Base-by-base conservation (phyloP, 2,329 filamentous ascomycete species). In the Colletotrichum coccodes region DNA sequence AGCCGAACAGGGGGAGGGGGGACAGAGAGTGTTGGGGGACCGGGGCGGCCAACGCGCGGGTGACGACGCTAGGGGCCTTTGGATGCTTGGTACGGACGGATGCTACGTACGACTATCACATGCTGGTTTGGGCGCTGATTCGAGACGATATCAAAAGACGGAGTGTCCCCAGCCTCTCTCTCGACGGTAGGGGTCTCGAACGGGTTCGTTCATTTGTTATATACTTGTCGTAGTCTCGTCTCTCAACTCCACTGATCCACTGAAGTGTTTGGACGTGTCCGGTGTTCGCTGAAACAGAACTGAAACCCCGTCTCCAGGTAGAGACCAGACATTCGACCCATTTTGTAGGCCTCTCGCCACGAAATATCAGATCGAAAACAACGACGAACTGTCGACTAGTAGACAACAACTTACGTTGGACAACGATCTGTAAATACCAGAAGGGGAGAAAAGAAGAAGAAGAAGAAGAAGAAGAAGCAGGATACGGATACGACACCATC, bases 211-310 rank as follows among this genome's bases (percentile, higher is more conserved):
- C 46, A n/a, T 44, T 26, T 26, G 42, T 42, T 54, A 49, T 53
- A 59, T 34, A 68, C 4, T 44, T 28, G 18, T 47, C 34, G 18
- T n/a, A 52, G 40, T 34, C 23, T 21, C 38, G 26, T 53, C 18
- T 23, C 18, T 9, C 34, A 42, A 42, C 65, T 60, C 61, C 54
- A 53, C 49, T 44, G 54, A 66, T 60, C 58, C 44, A 56, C 61
- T 38, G 49, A 52, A 56, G 40, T 14, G 38, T 32, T 58, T 53
- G 44, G 64, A 58, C 50, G 40, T 42, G 61, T 32, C 47, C 49
- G 56, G 47, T 44, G 30, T 30, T 36, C 61, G 56, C 66, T 69
- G 66, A 69, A 69, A 69, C 66, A 36, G 40, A 60, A 42, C 61
- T 69, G 66, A 69, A 69, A 69, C 66, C 42, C 14, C 53, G 32